Percentiles rank a stretch among this genome's conserved stretches.
phyloP scores from a whole-genome alignment of 2,329 filamentous ascomycete species.

The Aaosphaeria pasadenensis region DNA sequence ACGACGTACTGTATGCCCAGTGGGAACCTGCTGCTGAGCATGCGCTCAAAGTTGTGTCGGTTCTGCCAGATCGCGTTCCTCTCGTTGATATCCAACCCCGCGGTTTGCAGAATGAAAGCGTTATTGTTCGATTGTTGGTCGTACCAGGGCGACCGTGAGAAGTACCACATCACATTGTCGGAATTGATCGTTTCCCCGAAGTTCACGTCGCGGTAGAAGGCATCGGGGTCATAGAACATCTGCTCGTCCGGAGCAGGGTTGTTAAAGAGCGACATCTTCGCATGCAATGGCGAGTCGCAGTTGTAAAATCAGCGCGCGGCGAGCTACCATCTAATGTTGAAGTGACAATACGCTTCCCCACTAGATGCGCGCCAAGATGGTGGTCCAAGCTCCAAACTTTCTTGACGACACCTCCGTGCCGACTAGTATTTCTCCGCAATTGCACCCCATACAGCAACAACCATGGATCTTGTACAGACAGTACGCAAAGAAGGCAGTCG shows the following conservation, averaged over 20 bases:
- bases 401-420: neutral
- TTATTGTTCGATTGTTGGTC: conserved; percentile 59
- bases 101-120: conserved; percentile 52
- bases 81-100: conserved; percentile 41
- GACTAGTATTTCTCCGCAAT: neutral
- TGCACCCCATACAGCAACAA: neutral
- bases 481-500: conserved; percentile 87
- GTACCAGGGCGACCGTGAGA: conserved; percentile 62
- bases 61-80: conserved; percentile 52
- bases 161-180: conserved; percentile 56
- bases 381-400: conserved; percentile 1
- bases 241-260: conserved; percentile 30
- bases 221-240: conserved; percentile 22
- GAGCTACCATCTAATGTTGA: no score
- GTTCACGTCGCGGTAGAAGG: conserved; percentile 13
- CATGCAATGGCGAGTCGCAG: no score
- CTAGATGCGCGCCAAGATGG: neutral
- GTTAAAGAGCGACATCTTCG: no score
- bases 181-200: conserved; percentile 19
- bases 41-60: conserved; percentile 55
- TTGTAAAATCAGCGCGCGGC: no score
- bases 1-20: conserved; percentile 60
- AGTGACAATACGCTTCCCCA: conserved; percentile 10
- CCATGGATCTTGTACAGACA: conserved; percentile 89
- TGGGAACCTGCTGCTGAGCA: conserved; percentile 48